Conservation (phyloP, 2,329 filamentous ascomycete species). For the Curvularia sp. region DNA sequence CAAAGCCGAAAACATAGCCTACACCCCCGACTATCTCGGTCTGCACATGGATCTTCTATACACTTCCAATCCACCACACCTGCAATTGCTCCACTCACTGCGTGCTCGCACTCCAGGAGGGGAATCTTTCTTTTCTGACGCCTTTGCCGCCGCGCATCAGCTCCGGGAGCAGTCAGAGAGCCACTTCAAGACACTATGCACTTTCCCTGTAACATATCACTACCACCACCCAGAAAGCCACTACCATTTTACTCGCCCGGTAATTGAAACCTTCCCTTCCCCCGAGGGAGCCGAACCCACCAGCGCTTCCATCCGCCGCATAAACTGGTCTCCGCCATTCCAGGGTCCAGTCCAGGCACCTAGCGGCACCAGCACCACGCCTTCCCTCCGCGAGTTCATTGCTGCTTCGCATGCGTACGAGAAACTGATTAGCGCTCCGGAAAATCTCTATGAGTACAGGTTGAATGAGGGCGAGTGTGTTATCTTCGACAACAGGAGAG, state of each 20-base stretch:
- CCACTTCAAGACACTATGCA: slow-evolving; percentile 53
- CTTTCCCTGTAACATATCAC: slow-evolving; percentile 64
- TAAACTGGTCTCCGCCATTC: slow-evolving; percentile 83
- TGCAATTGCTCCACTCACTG: slow-evolving; percentile 90
- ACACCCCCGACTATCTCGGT: slow-evolving; percentile 81
- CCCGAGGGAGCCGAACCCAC: slow-evolving; percentile 37
- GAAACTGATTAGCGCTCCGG: slow-evolving; percentile 61
- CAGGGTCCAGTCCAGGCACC: slow-evolving; percentile 63
- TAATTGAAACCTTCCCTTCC: slow-evolving; percentile 58
- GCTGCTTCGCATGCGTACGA: slow-evolving; percentile 64
- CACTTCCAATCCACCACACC: slow-evolving; percentile 76
- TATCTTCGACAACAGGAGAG: slow-evolving; percentile 86
- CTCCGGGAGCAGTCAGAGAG: slow-evolving; percentile 20
- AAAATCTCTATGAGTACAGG: slow-evolving; percentile 72
- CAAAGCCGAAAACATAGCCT: slow-evolving; percentile 85
- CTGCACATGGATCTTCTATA: slow-evolving; percentile 96
- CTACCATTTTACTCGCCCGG: slow-evolving; percentile 66
- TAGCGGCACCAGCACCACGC: slow-evolving; percentile 39
- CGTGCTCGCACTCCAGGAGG: slow-evolving; percentile 81
- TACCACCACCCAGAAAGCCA: slow-evolving; percentile 69
- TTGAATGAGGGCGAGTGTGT: slow-evolving; percentile 85
- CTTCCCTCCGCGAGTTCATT: slow-evolving; percentile 40
- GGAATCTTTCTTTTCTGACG: slow-evolving; percentile 85
- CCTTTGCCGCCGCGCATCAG: slow-evolving; percentile 66
- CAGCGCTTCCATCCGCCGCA: slow-evolving; percentile 48